These are phyloP conservation scores for Tuctoria greenei DNA, from an alignment of 176 grass and related monocot species.

Conservation along the genomic window DNA sequence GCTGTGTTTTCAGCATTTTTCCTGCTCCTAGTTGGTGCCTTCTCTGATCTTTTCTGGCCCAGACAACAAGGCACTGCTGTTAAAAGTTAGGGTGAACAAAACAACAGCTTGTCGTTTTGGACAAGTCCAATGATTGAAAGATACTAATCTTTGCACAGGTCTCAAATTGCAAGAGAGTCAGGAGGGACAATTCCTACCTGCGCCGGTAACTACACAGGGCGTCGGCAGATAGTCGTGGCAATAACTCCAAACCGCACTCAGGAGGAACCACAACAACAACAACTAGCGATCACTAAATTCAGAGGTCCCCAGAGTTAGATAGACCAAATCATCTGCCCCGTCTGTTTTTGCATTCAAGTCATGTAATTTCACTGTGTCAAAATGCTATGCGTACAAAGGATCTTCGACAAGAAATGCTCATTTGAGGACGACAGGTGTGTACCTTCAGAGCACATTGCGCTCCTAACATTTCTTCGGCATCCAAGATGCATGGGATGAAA, in stretches of 20 bases:
- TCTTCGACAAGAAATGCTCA: not conserved
- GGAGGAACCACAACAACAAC: not conserved
- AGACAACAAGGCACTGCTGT: slow-evolving; percentile 1
- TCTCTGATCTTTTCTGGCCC: not conserved
- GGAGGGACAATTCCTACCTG: slow-evolving; percentile 25
- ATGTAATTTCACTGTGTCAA: not conserved
- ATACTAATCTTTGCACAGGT: slow-evolving; percentile 16
- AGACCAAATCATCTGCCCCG: slow-evolving; percentile 7
- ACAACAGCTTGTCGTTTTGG: slow-evolving; percentile 27
- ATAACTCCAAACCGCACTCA: slow-evolving; percentile 41
- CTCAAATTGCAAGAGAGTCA: slow-evolving; percentile 2
- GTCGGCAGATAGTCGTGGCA: slow-evolving; percentile 17
- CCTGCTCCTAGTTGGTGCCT: not conserved
- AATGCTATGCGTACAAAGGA: not conserved
- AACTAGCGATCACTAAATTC: slow-evolving; percentile 33
- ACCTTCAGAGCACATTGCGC: not conserved
- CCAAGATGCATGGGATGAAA: not conserved
- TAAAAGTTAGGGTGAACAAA: not conserved
- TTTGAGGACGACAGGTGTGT: not conserved
- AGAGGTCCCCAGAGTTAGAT: slow-evolving; percentile 41
- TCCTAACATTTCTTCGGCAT: slow-evolving; percentile 6
- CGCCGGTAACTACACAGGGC: slow-evolving; percentile 6
- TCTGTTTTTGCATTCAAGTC: slow-evolving; percentile 32
- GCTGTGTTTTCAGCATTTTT: not conserved
- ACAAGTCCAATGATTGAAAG: slow-evolving; percentile 33